These are phyloP conservation scores for Gyromitra esculenta DNA, from an alignment of 2,329 filamentous ascomycete species.

Conservation along the genomic window DNA sequence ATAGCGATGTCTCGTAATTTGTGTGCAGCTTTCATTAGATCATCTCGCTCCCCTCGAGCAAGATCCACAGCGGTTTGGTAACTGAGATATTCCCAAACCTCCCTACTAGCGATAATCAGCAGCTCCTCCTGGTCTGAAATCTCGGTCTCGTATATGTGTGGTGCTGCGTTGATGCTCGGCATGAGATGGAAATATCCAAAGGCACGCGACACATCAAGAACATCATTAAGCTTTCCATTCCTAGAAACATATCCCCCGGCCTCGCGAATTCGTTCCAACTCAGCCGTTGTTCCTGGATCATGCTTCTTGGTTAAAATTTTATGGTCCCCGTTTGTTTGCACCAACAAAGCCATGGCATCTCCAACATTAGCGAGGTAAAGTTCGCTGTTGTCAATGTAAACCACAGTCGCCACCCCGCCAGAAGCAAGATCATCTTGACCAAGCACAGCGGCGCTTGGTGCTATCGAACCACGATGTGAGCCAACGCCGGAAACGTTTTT, in stretches of 20 bases:
- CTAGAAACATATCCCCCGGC: constrained; percentile 95
- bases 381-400: constrained; percentile 89
- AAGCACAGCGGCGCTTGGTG: constrained; percentile 69
- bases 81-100: constrained; percentile 94
- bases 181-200: constrained; percentile 95
- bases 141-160: constrained; percentile 79
- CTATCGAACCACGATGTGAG: constrained; percentile 71
- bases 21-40: constrained; percentile 94
- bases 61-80: constrained; percentile 92
- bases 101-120: constrained; percentile 86
- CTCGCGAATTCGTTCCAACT: constrained; percentile 88
- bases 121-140: constrained; percentile 83
- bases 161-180: constrained; percentile 90
- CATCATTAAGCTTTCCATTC: constrained; percentile 91
- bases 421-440: constrained; percentile 89
- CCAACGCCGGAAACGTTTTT: constrained; percentile 67
- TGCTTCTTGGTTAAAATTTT: constrained; percentile 89
- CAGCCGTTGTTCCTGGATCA: constrained; percentile 84
- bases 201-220: constrained; percentile 88
- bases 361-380: constrained; percentile 95
- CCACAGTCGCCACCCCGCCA: constrained; percentile 88
- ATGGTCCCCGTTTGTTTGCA: constrained; percentile 85
- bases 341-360: constrained; percentile 93
- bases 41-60: constrained; percentile 82
- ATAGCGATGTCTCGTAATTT: constrained; percentile 95